Evolutionary conservation across 1,139 yeast species (phyloP).

Genomic region (Lodderomyces margitis): DNA sequence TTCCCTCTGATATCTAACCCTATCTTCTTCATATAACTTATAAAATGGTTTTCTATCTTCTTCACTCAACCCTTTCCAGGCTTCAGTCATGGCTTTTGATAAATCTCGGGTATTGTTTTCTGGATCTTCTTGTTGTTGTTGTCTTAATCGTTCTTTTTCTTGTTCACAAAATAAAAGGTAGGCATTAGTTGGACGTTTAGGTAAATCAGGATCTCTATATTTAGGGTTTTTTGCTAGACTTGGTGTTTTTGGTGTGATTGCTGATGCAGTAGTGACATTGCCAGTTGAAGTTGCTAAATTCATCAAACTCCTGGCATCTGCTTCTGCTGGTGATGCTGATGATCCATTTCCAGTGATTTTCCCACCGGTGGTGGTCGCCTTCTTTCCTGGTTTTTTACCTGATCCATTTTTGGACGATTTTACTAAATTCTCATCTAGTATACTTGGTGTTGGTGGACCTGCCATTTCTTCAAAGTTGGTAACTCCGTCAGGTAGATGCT

Average conservation of each 20-base stretch:
- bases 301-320: not conserved
- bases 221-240: slow-evolving; percentile 23
- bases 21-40: slow-evolving; percentile 76
- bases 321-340: not conserved
- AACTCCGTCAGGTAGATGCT: slow-evolving; percentile 32
- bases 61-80: slow-evolving; percentile 76
- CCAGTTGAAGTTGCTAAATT: slow-evolving; percentile 8
- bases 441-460: slow-evolving; percentile 41
- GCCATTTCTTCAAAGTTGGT: slow-evolving; percentile 40
- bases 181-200: slow-evolving; percentile 89
- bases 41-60: slow-evolving; percentile 74
- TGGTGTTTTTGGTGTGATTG: not conserved
- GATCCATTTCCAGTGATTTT: not conserved
- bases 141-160: slow-evolving; percentile 72
- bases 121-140: slow-evolving; percentile 33
- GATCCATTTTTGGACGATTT: slow-evolving; percentile 22
- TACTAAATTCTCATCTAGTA: slow-evolving; percentile 29
- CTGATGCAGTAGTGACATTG: slow-evolving; percentile 3
- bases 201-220: slow-evolving; percentile 74
- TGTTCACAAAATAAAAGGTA: slow-evolving; percentile 82
- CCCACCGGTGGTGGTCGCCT: not conserved
- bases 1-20: slow-evolving; percentile 70
- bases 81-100: slow-evolving; percentile 76
- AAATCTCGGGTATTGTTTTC: slow-evolving; percentile 57
- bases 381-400: slow-evolving; percentile 5